Conservation (phyloP, 352 stramenopile species). For the Globisporangium nodosum region DNA sequence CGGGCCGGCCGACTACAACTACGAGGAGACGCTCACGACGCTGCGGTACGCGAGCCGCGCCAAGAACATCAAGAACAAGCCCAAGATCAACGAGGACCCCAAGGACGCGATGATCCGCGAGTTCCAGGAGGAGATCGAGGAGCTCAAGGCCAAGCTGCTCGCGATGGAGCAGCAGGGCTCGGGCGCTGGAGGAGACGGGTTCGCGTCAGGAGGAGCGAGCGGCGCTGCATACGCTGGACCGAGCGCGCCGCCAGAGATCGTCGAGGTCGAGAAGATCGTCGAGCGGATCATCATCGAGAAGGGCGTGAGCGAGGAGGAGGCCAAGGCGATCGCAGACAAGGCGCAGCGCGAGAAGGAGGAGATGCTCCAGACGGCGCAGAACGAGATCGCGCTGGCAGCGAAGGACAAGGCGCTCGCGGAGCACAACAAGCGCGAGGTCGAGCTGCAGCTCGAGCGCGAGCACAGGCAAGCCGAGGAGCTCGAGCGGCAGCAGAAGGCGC, state of each 20-base stretch:
- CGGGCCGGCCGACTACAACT: slow-evolving; percentile 97
- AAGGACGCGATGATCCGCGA: slow-evolving; percentile 97
- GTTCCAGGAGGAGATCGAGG: slow-evolving; percentile 95
- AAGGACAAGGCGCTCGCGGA: slow-evolving; percentile 84
- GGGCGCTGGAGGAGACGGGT: slow-evolving; percentile 7
- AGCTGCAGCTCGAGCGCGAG: slow-evolving; percentile 86
- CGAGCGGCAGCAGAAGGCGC: slow-evolving; percentile 60
- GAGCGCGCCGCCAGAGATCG: slow-evolving; percentile 29
- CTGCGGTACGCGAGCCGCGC: slow-evolving; percentile 96
- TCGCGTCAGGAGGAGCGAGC: neutral
- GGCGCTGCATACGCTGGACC: slow-evolving; percentile 4
- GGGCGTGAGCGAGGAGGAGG: slow-evolving; percentile 74
- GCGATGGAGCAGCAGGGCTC: slow-evolving; percentile 45
- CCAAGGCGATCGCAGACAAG: slow-evolving; percentile 61
- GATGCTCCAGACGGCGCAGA: slow-evolving; percentile 59
- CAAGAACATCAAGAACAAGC: slow-evolving; percentile 99
- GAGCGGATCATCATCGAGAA: slow-evolving; percentile 84
- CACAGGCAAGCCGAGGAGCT: slow-evolving; percentile 64
- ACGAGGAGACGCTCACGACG: slow-evolving; percentile 93
- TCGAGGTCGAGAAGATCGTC: slow-evolving; percentile 81
- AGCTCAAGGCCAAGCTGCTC: slow-evolving; percentile 82
- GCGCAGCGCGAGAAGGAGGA: slow-evolving; percentile 74
- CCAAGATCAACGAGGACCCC: slow-evolving; percentile 97
- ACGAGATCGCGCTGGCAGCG: slow-evolving; percentile 60
- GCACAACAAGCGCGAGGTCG: slow-evolving; percentile 81